These are phyloP conservation scores for Omphalotus guepiniiformis DNA, from an alignment of 768 basidiomycete species.

Conservation along the genomic window DNA sequence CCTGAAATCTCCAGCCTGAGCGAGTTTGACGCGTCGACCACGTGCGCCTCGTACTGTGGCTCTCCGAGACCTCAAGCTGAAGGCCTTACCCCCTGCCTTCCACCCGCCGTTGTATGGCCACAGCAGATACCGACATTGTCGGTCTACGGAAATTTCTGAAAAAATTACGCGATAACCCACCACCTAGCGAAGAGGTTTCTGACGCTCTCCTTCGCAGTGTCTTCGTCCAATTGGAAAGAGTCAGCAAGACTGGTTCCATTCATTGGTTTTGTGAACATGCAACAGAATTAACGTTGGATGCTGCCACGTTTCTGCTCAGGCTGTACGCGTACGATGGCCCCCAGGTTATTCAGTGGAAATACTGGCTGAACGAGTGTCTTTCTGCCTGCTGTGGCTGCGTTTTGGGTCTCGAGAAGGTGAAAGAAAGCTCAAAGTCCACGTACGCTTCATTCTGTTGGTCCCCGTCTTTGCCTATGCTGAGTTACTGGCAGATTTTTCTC, in stretches of 20 bases:
- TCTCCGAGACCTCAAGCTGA: too few relatives aligned
- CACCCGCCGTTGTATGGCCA: not conserved
- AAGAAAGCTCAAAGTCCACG: conserved; percentile 63
- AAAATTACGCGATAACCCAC: conserved; percentile 54
- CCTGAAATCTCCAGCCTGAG: too few relatives aligned
- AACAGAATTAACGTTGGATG: conserved; percentile 48
- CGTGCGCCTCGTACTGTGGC: conserved; percentile 2
- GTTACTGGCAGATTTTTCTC: conserved; percentile 61
- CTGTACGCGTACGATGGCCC: conserved; percentile 72
- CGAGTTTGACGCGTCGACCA: not conserved
- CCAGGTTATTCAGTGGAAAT: conserved; percentile 61
- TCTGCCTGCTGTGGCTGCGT: conserved; percentile 68
- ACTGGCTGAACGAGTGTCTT: conserved; percentile 50
- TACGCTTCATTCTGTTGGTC: conserved; percentile 37
- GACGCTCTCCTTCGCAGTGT: conserved; percentile 46
- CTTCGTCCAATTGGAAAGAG: conserved; percentile 51
- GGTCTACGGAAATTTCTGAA: conserved; percentile 44
- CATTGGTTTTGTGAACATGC: conserved; percentile 86
- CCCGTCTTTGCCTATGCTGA: conserved; percentile 6
- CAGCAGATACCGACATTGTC: not conserved
- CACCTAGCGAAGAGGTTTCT: conserved; percentile 43
- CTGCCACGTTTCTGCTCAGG: conserved; percentile 78
- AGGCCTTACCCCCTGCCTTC: not conserved
- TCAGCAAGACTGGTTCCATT: conserved; percentile 32
- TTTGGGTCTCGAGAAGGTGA: conserved; percentile 57